Evolutionary conservation across 257 asterid species (phyloP).

Genomic region (Thymus quinquecostatus): DNA sequence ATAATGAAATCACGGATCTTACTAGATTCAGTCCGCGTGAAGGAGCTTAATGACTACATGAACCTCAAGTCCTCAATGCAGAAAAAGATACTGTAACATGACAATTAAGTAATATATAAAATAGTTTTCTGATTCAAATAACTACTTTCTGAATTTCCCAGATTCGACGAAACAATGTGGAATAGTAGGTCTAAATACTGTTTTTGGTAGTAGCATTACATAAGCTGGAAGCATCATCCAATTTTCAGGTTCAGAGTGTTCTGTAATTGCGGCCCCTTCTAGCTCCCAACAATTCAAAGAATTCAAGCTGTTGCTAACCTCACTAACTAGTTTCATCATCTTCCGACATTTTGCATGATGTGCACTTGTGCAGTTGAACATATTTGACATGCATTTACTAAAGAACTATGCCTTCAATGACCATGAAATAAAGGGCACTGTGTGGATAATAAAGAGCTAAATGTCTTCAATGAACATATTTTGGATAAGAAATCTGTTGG

Average conservation of each 20-base stretch:
- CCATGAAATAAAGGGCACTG: background rate
- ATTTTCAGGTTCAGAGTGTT: background rate
- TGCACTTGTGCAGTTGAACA: background rate
- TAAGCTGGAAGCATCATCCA: background rate
- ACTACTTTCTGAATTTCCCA: background rate
- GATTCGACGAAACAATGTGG: background rate
- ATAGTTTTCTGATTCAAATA: background rate
- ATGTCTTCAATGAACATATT: background rate
- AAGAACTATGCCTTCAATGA: background rate
- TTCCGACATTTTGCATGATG: background rate
- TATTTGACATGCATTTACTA: background rate
- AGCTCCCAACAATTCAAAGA: background rate
- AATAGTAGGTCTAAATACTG: background rate
- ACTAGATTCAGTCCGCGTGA: background rate
- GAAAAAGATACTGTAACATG: background rate
- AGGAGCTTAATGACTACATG: background rate
- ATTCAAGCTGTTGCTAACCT: background rate
- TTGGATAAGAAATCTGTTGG: background rate
- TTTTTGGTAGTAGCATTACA: background rate
- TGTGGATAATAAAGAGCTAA: background rate
- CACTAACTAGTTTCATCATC: background rate
- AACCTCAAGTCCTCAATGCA: background rate
- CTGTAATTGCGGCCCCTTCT: background rate
- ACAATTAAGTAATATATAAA: background rate
- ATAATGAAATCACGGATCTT: background rate